Percentiles rank a stretch among this genome's conserved stretches.
Conservation (phyloP, 1,139 yeast species). For the Pichia sp. region DNA sequence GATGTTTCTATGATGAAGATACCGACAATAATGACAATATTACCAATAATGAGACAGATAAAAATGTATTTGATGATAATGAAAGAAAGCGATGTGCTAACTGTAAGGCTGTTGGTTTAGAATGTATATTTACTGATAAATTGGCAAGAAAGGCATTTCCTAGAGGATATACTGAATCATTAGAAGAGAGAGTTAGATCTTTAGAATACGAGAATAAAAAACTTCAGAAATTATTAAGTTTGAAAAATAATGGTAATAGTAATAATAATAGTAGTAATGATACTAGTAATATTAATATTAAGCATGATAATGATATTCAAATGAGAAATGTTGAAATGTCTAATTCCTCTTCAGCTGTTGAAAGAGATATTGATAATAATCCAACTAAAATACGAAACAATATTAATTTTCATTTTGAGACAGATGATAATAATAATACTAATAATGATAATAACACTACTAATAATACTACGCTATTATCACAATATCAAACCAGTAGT, state of each 20-base stretch:
- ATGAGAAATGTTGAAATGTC: neutral
- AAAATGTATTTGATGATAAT: constrained; percentile 1
- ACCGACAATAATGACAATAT: constrained; percentile 9
- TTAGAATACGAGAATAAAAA: constrained; percentile 51
- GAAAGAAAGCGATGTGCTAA: constrained; percentile 42
- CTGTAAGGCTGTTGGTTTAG: constrained; percentile 56
- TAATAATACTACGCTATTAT: neutral
- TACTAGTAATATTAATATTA: neutral
- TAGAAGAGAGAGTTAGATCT: constrained; percentile 56
- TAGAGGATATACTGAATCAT: constrained; percentile 67
- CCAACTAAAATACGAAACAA: neutral
- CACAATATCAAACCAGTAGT: neutral
- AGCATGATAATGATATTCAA: neutral
- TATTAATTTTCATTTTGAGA: neutral
- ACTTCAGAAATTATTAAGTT: constrained; percentile 47
- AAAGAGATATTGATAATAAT: neutral
- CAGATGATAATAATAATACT: neutral
- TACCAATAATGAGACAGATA: constrained; percentile 39
- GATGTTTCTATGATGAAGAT: constrained; percentile 53
- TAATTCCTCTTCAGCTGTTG: neutral
- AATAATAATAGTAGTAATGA: neutral
- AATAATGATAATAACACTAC: neutral
- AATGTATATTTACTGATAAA: constrained; percentile 67
- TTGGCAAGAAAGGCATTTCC: constrained; percentile 69
- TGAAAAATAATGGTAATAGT: constrained; percentile 40